Conservation (phyloP, 345 rosid species). For the Abelmoschus esculentus region DNA sequence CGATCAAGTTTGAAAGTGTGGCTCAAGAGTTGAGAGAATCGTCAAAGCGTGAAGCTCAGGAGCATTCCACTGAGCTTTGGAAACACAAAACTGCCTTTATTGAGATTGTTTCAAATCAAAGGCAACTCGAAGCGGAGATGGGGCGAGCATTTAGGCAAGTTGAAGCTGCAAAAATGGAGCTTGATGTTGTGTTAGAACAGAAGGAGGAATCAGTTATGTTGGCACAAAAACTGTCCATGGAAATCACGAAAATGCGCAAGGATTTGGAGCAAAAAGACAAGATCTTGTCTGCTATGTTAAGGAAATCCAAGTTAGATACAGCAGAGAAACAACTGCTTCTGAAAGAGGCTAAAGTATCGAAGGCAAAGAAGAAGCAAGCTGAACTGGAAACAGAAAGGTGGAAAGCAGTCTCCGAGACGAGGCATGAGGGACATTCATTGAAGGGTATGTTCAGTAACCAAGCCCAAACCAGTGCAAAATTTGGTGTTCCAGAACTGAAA, state of each 20-base stretch:
- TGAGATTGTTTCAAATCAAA: conserved; percentile 85
- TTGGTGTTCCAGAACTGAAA: conserved; percentile 30
- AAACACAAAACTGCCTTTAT: conserved; percentile 84
- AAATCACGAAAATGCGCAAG: conserved; percentile 46
- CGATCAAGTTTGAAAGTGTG: conserved; percentile 33
- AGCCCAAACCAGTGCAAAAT: conserved; percentile 35
- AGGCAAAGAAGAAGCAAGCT: conserved; percentile 62
- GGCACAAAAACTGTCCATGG: conserved; percentile 50
- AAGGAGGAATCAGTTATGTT: conserved; percentile 45
- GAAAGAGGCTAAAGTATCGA: conserved; percentile 52
- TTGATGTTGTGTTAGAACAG: conserved; percentile 37
- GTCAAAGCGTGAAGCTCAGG: conserved; percentile 49
- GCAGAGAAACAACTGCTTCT: conserved; percentile 61
- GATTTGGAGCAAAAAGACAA: conserved; percentile 82
- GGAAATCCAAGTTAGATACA: conserved; percentile 62
- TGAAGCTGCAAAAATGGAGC: conserved; percentile 55
- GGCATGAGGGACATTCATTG: conserved; percentile 58
- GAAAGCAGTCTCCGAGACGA: conserved; percentile 48
- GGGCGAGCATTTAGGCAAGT: conserved; percentile 62
- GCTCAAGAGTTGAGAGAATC: conserved; percentile 53
- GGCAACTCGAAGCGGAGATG: conserved; percentile 86
- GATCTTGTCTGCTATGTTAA: conserved; percentile 65
- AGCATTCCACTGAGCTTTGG: conserved; percentile 63
- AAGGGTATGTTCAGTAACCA: conserved; percentile 63
- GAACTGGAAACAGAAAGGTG: conserved; percentile 57